Evolutionary conservation across 176 grass and related monocot species (phyloP).

Genomic region (Echinochloa phyllopogon): DNA sequence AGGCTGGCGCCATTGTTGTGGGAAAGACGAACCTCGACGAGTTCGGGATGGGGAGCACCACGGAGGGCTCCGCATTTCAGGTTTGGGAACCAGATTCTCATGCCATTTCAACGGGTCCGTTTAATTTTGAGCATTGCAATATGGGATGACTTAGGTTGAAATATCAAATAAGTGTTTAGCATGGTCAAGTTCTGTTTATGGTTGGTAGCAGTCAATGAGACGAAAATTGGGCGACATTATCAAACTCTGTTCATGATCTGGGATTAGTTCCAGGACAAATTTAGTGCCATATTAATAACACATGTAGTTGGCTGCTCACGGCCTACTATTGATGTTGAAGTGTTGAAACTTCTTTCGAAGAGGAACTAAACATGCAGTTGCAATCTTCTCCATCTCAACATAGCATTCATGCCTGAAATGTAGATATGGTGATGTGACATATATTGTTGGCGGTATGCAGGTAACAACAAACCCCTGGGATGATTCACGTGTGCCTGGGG

Average conservation of each 20-base stretch:
- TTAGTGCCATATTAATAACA: background rate
- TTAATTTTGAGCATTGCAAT: constrained; percentile 7
- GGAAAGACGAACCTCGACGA: constrained; percentile 97
- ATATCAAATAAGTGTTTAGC: background rate
- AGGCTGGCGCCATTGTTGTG: constrained; percentile 78
- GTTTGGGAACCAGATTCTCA: constrained; percentile 40
- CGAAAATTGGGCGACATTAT: background rate
- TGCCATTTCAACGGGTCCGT: background rate
- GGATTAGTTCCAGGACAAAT: background rate
- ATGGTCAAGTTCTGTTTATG: background rate
- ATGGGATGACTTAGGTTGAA: background rate
- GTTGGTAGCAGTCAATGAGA: background rate
- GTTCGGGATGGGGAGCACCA: constrained; percentile 98
- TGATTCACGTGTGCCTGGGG: constrained; percentile 77
- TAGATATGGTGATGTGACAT: background rate
- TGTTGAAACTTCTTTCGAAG: background rate
- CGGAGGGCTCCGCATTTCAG: constrained; percentile 88
- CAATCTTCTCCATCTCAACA: background rate
- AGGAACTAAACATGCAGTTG: background rate
- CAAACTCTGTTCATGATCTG: background rate
- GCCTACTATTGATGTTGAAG: background rate
- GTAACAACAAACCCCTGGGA: constrained; percentile 96
- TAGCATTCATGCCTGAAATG: background rate
- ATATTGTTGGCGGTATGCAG: constrained; percentile 50
- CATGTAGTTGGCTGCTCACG: background rate